These are phyloP conservation scores for Moringa oleifera DNA, from an alignment of 345 rosid genomes.

Conservation along the genomic window DNA sequence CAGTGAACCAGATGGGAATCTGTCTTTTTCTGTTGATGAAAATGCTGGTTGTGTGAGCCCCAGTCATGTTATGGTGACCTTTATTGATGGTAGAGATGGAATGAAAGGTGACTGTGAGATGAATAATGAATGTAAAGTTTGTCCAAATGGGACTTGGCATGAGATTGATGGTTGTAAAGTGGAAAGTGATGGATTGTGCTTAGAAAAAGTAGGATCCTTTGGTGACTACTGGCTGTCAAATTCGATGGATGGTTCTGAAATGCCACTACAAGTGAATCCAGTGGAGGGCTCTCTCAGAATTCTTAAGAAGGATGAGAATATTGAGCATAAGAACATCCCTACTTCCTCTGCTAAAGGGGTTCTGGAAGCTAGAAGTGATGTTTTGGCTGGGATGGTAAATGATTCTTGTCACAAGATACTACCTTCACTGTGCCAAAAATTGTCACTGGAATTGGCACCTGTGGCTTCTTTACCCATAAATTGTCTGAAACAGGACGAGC, in stretches of 20 bases:
- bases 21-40: slow-evolving; percentile 14
- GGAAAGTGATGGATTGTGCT: slow-evolving; percentile 10
- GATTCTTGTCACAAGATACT: slow-evolving; percentile 12
- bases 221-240: slow-evolving; percentile 5
- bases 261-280: slow-evolving; percentile 12
- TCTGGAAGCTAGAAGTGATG: slow-evolving; percentile 18
- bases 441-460: slow-evolving; percentile 7
- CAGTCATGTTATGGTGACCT: slow-evolving; percentile 6
- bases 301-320: slow-evolving; percentile 15
- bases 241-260: slow-evolving; percentile 16
- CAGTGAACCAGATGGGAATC: slow-evolving; percentile 17
- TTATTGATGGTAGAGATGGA: slow-evolving; percentile 7
- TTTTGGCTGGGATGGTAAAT: slow-evolving; percentile 11
- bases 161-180: slow-evolving; percentile 9
- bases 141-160: slow-evolving; percentile 8
- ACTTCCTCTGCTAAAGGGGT: slow-evolving; percentile 13
- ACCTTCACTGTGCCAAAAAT: slow-evolving; percentile 14
- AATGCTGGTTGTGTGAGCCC: slow-evolving; percentile 16
- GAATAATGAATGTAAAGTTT: slow-evolving; percentile 5
- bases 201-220: slow-evolving; percentile 14
- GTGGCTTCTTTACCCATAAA: neutral
- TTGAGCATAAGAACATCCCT: slow-evolving; percentile 17
- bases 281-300: neutral
- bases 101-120: slow-evolving; percentile 7
- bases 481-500: slow-evolving; percentile 8